Percentiles rank a stretch among this genome's conserved stretches.
These are phyloP conservation scores for Leptographium procerum DNA, from an alignment of 2,329 filamentous ascomycete species.

Conservation along the genomic window DNA sequence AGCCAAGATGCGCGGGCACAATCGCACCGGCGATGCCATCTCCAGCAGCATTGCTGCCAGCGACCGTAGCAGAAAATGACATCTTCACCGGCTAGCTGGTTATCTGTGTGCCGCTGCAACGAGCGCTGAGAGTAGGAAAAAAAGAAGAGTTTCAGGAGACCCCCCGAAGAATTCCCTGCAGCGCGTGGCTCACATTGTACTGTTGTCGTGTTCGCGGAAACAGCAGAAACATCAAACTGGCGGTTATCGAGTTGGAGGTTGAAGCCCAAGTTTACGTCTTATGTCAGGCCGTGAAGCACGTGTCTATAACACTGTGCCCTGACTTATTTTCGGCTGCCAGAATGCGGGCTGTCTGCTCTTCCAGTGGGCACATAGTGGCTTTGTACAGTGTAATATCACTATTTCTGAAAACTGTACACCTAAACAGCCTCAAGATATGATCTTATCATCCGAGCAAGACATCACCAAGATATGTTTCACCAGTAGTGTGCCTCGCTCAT, in stretches of 20 bases:
- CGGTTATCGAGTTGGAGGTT: neutral
- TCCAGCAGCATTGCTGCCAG: neutral
- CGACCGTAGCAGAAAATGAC: neutral
- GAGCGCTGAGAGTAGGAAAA: neutral
- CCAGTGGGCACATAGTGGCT: too few species aligned
- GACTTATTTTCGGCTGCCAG: neutral
- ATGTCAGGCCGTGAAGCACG: neutral
- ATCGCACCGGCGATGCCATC: neutral
- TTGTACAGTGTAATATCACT: too few species aligned
- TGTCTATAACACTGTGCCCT: neutral
- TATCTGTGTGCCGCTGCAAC: neutral
- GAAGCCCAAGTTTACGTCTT: neutral
- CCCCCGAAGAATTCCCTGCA: neutral
- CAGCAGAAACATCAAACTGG: neutral
- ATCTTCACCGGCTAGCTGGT: neutral
- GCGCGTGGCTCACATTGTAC: neutral
- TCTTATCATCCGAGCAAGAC: too few species aligned
- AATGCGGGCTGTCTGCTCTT: neutral
- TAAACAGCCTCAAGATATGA: too few species aligned
- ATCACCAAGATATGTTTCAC: too few species aligned
- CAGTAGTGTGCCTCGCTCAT: too few species aligned
- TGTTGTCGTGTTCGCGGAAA: neutral
- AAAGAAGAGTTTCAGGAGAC: neutral
- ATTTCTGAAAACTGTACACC: too few species aligned
- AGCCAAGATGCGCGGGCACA: conserved; percentile 74